Percentiles rank a stretch among this genome's conserved stretches.
Conservation (phyloP, 192 early-diverging fungal genomes). For the Coemansia furcata region DNA sequence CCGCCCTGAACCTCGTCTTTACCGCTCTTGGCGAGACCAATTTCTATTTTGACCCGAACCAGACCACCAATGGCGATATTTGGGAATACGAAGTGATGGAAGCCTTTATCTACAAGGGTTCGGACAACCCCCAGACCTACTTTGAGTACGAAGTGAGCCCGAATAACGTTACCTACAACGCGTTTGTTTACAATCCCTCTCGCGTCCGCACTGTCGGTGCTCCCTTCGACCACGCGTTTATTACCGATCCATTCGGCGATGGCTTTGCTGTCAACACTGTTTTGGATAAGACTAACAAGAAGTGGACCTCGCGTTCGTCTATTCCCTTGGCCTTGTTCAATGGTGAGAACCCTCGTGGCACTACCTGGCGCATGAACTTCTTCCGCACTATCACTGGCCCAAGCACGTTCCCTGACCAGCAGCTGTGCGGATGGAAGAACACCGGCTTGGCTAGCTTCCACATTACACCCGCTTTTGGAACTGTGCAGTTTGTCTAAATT, state of each 20-base stretch:
- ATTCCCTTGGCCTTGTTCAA: constrained; percentile 53
- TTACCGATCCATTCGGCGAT: constrained; percentile 44
- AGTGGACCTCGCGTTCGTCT: constrained; percentile 22
- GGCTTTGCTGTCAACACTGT: constrained; percentile 41
- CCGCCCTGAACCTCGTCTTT: constrained; percentile 33
- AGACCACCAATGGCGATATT: constrained; percentile 50
- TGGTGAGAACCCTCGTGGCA: constrained; percentile 37
- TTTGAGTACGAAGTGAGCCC: constrained; percentile 51
- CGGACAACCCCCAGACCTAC: constrained; percentile 43
- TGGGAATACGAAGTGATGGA: constrained; percentile 54
- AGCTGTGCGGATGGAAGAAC: constrained; percentile 52
- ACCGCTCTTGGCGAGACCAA: constrained; percentile 39
- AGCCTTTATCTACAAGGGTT: constrained; percentile 51
- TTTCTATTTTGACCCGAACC: constrained; percentile 37
- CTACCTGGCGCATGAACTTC: constrained; percentile 54
- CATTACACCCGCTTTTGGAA: constrained; percentile 45
- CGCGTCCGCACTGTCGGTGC: constrained; percentile 25
- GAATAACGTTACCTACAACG: constrained; percentile 50
- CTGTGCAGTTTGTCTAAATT: constrained; percentile 19
- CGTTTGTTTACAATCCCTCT: constrained; percentile 52
- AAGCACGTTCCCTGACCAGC: constrained; percentile 39
- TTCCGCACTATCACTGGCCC: constrained; percentile 47
- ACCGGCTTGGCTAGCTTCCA: constrained; percentile 45
- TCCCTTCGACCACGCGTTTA: constrained; percentile 48
- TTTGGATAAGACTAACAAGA: constrained; percentile 22